Evolutionary conservation across 2,329 filamentous ascomycete species (phyloP), one percentile per base, ranked within the genome.

Genomic region (Penicillium occitanis): DNA sequence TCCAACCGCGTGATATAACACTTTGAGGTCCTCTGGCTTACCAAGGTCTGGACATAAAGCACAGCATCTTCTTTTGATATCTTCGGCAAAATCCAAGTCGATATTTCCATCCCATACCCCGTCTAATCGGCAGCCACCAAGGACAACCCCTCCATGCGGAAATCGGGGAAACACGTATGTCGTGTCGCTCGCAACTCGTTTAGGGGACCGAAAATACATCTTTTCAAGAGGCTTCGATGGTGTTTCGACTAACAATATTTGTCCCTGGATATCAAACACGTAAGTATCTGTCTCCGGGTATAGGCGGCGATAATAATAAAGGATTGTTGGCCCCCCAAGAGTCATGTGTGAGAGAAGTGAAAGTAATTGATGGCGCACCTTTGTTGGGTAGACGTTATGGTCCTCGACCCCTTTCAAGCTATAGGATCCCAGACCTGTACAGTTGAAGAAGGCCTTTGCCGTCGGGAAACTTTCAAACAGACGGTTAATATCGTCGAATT

Each of bases 61-160:
- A 10, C 66, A 72, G 0, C 77, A 78, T 2, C 79, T 76, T 3
- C 70, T 63, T n/a, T 81, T 51, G 37, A 82, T 81, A 6, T 40
- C 35, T 33, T 63, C 33, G 25, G 61, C 61, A 33, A 63, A 51
- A 10, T 44, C 69, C 0, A 72, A 71, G 65, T 80, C 80, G 0
- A 77, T 78, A 2, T 78, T 71, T 2, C 70, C 71, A 46, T 79
- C 73, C 6, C 76, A 77, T 48, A 44, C 17, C 33, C 50, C 46
- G 14, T 63, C 46, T 28, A 63, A 30, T 2, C 48, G 48, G 14
- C 48, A 51, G 61, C 48, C 61, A 14, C 61, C 61, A n/a, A 63
- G 48, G 37, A 63, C 50, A 30, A 55, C 37, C 6, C 61, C 61
- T 25, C 48, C 61, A 28, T 40, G 19, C n/a, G 50, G 48, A 22